These are phyloP conservation scores for Hebeloma cylindrosporum DNA, from an alignment of 768 basidiomycete species.

Conservation along the genomic window DNA sequence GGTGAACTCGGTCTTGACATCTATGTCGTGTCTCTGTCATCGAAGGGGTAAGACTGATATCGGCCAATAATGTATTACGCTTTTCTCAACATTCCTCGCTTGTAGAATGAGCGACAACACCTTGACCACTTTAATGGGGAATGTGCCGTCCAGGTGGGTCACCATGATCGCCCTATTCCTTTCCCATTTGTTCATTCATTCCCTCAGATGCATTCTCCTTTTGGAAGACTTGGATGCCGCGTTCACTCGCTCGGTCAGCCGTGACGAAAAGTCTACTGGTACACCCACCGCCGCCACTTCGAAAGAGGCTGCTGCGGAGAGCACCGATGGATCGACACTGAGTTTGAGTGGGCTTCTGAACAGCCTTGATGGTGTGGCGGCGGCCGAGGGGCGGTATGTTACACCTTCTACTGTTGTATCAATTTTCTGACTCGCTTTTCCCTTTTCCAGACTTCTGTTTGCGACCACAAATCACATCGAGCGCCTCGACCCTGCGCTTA, in stretches of 20 bases:
- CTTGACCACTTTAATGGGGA: conserved; percentile 82
- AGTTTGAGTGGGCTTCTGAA: conserved; percentile 85
- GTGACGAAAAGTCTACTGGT: conserved; percentile 79
- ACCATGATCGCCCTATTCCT: conserved; percentile 9
- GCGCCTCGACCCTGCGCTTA: conserved; percentile 85
- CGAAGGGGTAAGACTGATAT: conserved; percentile 66
- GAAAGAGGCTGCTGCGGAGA: conserved; percentile 41
- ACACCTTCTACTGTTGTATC: background rate
- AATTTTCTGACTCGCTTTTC: conserved; percentile 14
- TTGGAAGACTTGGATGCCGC: conserved; percentile 93
- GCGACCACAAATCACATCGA: conserved; percentile 95
- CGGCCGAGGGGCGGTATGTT: conserved; percentile 81
- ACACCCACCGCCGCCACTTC: conserved; percentile 53
- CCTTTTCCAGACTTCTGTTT: conserved; percentile 64
- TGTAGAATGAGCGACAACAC: conserved; percentile 88
- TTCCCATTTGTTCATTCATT: conserved; percentile 3
- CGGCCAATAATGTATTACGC: background rate
- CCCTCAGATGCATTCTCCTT: conserved; percentile 79
- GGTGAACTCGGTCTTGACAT: conserved; percentile 88
- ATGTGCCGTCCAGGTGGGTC: conserved; percentile 75
- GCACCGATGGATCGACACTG: conserved; percentile 76
- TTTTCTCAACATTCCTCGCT: conserved; percentile 13
- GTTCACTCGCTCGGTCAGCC: conserved; percentile 84
- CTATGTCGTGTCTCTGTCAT: conserved; percentile 85
- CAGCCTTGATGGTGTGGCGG: conserved; percentile 83